phyloP scores from a whole-genome alignment of 2,329 filamentous ascomycete species.

The Pestalotiopsis sp. region DNA sequence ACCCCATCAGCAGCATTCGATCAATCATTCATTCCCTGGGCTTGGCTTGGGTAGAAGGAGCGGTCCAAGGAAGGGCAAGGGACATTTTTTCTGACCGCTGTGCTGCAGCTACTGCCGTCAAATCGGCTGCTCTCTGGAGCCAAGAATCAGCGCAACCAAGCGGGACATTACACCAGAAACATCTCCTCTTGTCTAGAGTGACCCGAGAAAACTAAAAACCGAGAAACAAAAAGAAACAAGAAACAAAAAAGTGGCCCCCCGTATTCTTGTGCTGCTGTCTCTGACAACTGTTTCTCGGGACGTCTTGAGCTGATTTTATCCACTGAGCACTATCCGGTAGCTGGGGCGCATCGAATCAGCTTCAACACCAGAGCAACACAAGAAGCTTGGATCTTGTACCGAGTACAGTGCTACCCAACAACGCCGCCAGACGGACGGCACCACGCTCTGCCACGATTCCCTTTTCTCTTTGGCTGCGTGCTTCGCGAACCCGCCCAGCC shows the following conservation, averaged over 20 bases:
- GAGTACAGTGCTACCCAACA: slow-evolving; percentile 8
- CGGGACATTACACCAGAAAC: slow-evolving; percentile 5
- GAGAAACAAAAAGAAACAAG: neutral
- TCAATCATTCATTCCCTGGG: neutral
- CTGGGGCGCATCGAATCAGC: neutral
- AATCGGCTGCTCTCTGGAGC: neutral
- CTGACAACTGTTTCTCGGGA: neutral
- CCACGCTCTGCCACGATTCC: too few relatives aligned
- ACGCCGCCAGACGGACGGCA: too few relatives aligned
- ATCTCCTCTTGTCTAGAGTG: neutral
- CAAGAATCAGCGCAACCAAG: neutral
- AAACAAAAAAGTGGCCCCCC: neutral
- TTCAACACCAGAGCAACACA: neutral
- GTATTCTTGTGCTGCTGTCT: slow-evolving; percentile 6
- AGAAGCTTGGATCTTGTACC: slow-evolving; percentile 10
- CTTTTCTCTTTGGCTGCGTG: too few relatives aligned
- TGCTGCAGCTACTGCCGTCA: neutral
- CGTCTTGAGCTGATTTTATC: neutral
- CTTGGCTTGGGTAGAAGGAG: neutral
- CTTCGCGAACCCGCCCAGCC: neutral
- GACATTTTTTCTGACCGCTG: neutral
- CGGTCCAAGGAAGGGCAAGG: neutral
- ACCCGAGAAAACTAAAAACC: neutral
- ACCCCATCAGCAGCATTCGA: neutral
- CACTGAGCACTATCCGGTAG: slow-evolving; percentile 2